phyloP scores from a whole-genome alignment of 306 rosid genomes.

The Amphicarpaea edgeworthii region DNA sequence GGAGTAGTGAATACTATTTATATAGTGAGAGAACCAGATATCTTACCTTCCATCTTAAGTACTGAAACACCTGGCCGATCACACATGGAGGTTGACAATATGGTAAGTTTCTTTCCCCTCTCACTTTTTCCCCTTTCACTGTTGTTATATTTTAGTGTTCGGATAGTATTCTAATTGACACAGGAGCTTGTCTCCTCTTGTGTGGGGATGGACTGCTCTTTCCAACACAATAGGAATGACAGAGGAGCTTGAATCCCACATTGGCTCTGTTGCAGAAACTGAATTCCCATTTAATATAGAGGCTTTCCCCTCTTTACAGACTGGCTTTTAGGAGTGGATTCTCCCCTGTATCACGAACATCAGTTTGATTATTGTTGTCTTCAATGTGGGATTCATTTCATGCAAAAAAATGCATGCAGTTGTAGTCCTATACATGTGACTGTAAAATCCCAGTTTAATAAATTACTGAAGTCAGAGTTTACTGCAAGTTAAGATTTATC shows the following conservation, averaged over 20 bases:
- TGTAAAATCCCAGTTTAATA: slow-evolving; percentile 18
- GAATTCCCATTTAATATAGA: slow-evolving; percentile 1
- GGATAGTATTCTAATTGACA: slow-evolving; percentile 25
- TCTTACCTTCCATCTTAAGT: slow-evolving; percentile 50
- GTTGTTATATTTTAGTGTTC: slow-evolving; percentile 32
- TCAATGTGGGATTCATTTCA: slow-evolving; percentile 9
- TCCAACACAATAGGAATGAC: slow-evolving; percentile 10
- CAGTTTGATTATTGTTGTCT: slow-evolving; percentile 6
- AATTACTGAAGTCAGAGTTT: slow-evolving; percentile 2
- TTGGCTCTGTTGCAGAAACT: slow-evolving; percentile 15
- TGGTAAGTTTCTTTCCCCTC: slow-evolving; percentile 52
- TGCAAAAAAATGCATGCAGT: not conserved
- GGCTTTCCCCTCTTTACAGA: slow-evolving; percentile 9
- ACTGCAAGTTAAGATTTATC: not conserved
- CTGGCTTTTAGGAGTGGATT: slow-evolving; percentile 11
- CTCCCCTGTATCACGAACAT: slow-evolving; percentile 14
- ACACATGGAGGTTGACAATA: slow-evolving; percentile 80
- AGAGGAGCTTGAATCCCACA: not conserved
- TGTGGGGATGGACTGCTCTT: not conserved
- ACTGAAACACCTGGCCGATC: slow-evolving; percentile 67
- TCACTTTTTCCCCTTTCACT: slow-evolving; percentile 13
- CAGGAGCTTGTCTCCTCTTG: slow-evolving; percentile 13
- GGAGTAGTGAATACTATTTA: slow-evolving; percentile 77
- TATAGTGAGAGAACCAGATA: slow-evolving; percentile 58
- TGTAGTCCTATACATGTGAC: slow-evolving; percentile 24